phyloP scores from a whole-genome alignment of 495 filamentous ascomycete species.

The Xylaria bambusicola region DNA sequence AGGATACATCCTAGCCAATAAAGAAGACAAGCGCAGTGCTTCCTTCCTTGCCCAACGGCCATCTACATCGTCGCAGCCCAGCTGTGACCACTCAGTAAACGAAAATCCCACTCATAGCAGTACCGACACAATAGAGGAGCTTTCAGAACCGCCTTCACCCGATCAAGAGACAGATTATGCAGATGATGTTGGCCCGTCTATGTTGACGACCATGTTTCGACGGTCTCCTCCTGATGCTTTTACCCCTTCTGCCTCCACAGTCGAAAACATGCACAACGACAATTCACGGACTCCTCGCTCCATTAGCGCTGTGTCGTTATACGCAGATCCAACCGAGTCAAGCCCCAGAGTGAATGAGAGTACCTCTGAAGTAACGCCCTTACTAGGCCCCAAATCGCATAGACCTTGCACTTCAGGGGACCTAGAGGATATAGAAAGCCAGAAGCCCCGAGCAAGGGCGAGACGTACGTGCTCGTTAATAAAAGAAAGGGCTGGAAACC shows the following conservation, averaged over 20 bases:
- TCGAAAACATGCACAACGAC: background rate
- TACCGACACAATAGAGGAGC: conserved; percentile 56
- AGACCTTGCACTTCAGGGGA: conserved; percentile 31
- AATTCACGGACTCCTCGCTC: conserved; percentile 21
- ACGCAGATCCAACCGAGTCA: background rate
- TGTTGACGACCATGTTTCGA: conserved; percentile 65
- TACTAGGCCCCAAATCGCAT: conserved; percentile 32
- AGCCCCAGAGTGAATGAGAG: conserved; percentile 23
- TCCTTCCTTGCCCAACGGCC: conserved; percentile 43
- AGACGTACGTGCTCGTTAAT: conserved; percentile 11
- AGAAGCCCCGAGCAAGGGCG: conserved; percentile 30
- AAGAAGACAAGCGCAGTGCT: conserved; percentile 42
- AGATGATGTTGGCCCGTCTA: conserved; percentile 53
- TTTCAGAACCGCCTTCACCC: conserved; percentile 61
- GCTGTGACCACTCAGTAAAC: conserved; percentile 26
- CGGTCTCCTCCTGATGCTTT: conserved; percentile 48
- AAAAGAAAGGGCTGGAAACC: conserved; percentile 15
- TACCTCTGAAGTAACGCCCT: conserved; percentile 38
- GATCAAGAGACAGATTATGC: conserved; percentile 35
- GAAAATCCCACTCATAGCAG: conserved; percentile 12
- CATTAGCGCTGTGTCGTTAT: background rate
- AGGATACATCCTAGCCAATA: conserved; percentile 75
- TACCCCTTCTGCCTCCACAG: conserved; percentile 1
- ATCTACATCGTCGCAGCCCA: conserved; percentile 35
- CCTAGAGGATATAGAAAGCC: conserved; percentile 43